Evolutionary conservation across 1,139 yeast genomes (phyloP), one percentile per base, ranked within the genome.

Genomic region (Yamadazyma dendronema): DNA sequence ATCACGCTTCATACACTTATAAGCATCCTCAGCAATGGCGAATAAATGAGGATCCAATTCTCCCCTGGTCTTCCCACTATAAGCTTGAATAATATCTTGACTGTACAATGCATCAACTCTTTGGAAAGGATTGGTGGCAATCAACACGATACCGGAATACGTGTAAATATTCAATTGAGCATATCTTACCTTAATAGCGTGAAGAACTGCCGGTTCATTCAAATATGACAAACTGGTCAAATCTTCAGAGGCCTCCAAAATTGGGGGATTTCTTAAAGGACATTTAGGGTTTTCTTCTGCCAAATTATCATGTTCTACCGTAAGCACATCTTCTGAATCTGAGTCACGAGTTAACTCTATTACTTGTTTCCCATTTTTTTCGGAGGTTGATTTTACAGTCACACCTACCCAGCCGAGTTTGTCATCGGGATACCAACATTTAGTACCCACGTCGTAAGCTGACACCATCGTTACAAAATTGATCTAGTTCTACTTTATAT

Each of bases 11-110:
- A 92, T 90, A 59, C 95, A 84, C 56, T 95, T 74, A 58, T 89
- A 90, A n/a, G 98, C 97, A 54, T 92, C 97, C 61, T 92, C 97
- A 15, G 98, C 98, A 55, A 92, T 92, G 36, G 97, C 97, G 59
- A 92, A 92, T 57, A 92, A 73, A 70, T 92, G 98, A 3, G 98
- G 98, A 52, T 90, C 97, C 46, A 88, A 75, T 56, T 90, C 97
- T 27, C 96, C 97, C 56, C 97, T 77, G 54, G 87, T 78, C 54
- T 83, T 85, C 25, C 96, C 96, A 9, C 96, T 87, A 59, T 92
- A 92, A 12, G 95, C 92, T 60, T 89, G 96, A 43, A 92, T 87
- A 57, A 89, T 86, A 52, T 90, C 96, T 34, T 86, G 85, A 7
- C 96, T 82, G 60, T 94, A 94, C 39, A 92, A 72, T 53, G 87